These are phyloP conservation scores for Colletotrichum cuscutae DNA, from an alignment of 2,329 filamentous ascomycete genomes.

Conservation along the genomic window DNA sequence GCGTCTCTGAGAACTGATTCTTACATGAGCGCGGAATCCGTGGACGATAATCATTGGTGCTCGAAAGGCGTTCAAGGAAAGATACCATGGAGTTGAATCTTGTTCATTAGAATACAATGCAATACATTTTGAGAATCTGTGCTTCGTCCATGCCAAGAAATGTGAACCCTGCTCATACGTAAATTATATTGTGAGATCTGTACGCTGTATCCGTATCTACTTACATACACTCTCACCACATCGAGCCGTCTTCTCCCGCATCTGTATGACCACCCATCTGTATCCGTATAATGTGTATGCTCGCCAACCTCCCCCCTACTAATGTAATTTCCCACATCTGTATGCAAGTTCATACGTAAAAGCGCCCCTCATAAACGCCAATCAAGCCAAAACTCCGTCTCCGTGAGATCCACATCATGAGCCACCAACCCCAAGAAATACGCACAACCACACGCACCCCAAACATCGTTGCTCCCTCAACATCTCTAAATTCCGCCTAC, in stretches of 20 bases:
- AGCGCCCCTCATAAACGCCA: background rate
- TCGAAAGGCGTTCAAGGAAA: background rate
- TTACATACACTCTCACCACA: background rate
- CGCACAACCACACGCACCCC: background rate
- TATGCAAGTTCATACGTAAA: background rate
- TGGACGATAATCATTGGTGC: background rate
- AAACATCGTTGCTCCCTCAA: background rate
- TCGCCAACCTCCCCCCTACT: background rate
- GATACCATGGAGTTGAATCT: background rate
- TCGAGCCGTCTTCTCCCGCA: background rate
- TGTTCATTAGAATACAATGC: background rate
- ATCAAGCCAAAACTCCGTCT: background rate
- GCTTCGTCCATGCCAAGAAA: background rate
- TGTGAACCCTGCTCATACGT: background rate
- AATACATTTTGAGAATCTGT: background rate
- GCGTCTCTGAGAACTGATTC: background rate
- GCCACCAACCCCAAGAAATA: background rate
- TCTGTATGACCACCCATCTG: background rate
- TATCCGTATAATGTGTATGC: background rate
- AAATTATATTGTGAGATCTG: background rate
- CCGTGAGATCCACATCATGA: background rate
- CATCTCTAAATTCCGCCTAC: background rate
- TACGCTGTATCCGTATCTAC: background rate
- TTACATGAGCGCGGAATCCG: background rate
- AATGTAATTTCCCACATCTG: background rate